Evolutionary conservation across 176 grass and related monocot genomes (phyloP).

Genomic region (Ampelocalamus luodianensis): DNA sequence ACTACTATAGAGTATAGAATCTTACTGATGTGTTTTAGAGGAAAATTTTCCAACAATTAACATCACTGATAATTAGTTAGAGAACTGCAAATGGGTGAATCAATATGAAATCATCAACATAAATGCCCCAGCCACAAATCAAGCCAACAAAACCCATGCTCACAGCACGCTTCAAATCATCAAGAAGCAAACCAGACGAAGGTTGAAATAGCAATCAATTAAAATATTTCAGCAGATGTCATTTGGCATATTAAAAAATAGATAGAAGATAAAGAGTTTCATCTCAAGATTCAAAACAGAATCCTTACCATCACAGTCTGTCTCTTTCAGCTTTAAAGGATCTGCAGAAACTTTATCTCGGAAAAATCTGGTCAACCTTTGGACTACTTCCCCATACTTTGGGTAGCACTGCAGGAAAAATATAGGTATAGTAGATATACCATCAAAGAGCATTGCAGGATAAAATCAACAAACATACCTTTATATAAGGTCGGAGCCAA

Average conservation of each 20-base stretch:
- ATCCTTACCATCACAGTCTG: conserved; percentile 50
- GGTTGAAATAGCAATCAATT: conserved; percentile 32
- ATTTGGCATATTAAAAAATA: background rate
- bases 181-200: conserved; percentile 16
- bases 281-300: conserved; percentile 40
- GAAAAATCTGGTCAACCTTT: conserved; percentile 86
- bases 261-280: conserved; percentile 12
- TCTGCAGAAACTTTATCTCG: conserved; percentile 66
- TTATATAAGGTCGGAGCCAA: conserved; percentile 87
- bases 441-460: conserved; percentile 27
- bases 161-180: conserved; percentile 11
- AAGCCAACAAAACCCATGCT: conserved; percentile 20
- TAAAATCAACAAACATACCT: conserved; percentile 59
- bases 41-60: conserved; percentile 19
- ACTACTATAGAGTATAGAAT: conserved; percentile 10
- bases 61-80: background rate
- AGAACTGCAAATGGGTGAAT: background rate
- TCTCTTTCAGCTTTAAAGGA: conserved; percentile 57
- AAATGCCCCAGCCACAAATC: conserved; percentile 15
- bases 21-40: background rate
- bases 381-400: conserved; percentile 89
- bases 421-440: conserved; percentile 30
- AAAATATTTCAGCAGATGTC: conserved; percentile 36
- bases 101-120: background rate
- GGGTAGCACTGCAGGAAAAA: conserved; percentile 71